Base-by-base conservation (phyloP, 2,329 filamentous ascomycete genomes). In the Phaeomoniella chlamydospora region DNA sequence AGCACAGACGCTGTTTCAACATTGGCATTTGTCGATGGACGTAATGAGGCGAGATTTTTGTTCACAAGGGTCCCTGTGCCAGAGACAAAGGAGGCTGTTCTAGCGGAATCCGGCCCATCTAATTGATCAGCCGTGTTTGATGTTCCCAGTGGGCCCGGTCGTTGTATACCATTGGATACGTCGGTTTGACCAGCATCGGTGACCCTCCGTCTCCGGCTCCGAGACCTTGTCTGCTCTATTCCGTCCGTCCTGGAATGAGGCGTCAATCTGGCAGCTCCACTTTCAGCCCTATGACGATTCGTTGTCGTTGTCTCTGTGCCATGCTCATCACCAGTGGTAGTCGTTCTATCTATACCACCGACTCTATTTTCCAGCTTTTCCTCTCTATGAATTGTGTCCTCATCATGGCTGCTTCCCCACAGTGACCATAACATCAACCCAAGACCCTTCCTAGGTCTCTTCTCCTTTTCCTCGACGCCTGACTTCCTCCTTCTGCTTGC, bases 351-450 rank as follows among this genome's bases (percentile, higher is more conserved):
- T 30, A 15, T 15, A 39, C 42, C 18, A 36, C 36, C 15, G 31
- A 19, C n/a, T 29, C n/a, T 13, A 12, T 11, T 32, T 3, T 41
- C 39, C 1, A 43, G 42, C 14, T 45, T 42, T 2, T 43, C 34
- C 22, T 57, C 54, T 32, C 47, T 51, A 31, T 52, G 48, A 11
- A 92, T 67, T 0, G 80, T 81, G 42, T 68, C 68, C 54, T 88
- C 72, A 51, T 96, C 90, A 50, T 94, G 85, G 52, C 82, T 92
- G 32, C 80, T 87, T 11, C 84, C 86, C 81, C 86, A 92, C 1
- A 79, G 65, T 34, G 77, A 81, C 88, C 88, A 96, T 44, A 94
- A 61, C 2, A 77, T 74, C 54, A 94, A 64, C 5, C 80, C 83
- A 57, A 80, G 73, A 44, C 81, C 86, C 65, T 72, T 77, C 45